A percentile compares a stretch with the other conserved stretches of the same genome.
These are phyloP conservation scores for Heterobasidion irregulare DNA, from an alignment of 1,284 basidiomycete species.

Conservation along the genomic window DNA sequence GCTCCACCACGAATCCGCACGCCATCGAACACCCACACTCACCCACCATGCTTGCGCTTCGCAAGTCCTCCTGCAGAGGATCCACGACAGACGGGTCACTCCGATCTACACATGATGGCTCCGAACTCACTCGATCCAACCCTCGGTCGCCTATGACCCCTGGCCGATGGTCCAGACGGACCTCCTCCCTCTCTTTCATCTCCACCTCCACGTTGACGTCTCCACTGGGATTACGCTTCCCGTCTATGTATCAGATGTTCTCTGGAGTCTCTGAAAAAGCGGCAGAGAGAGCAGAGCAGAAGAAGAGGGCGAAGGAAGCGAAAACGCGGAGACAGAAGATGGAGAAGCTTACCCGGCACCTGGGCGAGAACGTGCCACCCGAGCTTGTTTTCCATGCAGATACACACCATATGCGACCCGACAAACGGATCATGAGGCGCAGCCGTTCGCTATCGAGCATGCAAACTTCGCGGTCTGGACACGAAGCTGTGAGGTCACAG, in stretches of 20 bases:
- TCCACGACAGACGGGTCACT: too few relatives aligned
- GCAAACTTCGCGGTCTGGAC: background rate
- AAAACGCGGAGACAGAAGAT: constrained; percentile 6
- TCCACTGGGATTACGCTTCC: background rate
- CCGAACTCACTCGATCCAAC: too few relatives aligned
- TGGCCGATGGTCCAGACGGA: background rate
- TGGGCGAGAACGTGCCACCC: constrained; percentile 10
- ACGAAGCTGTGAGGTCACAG: background rate
- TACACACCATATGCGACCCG: background rate
- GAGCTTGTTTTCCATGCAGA: constrained; percentile 5
- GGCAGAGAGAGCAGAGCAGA: background rate
- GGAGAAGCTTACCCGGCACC: constrained; percentile 9
- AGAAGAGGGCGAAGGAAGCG: constrained; percentile 3
- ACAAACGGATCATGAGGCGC: background rate
- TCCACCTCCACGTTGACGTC: background rate
- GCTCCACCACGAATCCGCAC: too few relatives aligned
- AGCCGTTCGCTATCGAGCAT: background rate
- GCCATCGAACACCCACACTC: too few relatives aligned
- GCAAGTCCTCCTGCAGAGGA: too few relatives aligned
- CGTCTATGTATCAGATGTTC: background rate
- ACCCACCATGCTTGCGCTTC: too few relatives aligned
- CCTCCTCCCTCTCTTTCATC: background rate
- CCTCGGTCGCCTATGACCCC: background rate
- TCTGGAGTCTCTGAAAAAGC: background rate
- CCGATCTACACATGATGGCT: too few relatives aligned